These are phyloP conservation scores for Diaporthe nobilis DNA, from an alignment of 2,329 filamentous ascomycete species.

Conservation along the genomic window DNA sequence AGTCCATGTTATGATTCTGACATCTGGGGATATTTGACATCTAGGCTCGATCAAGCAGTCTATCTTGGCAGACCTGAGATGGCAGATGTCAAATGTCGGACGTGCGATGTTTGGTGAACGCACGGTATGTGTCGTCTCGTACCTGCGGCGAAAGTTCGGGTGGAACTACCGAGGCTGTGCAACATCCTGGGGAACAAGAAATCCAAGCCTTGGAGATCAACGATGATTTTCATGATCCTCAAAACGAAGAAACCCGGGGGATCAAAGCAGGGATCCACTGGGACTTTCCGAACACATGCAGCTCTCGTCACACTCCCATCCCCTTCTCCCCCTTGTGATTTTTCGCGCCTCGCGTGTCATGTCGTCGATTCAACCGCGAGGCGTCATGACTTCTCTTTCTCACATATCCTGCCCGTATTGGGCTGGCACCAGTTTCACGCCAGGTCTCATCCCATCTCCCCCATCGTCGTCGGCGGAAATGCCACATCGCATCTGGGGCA, in stretches of 20 bases:
- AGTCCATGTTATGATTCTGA: not conserved
- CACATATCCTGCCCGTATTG: constrained; percentile 12
- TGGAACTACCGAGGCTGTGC: constrained; percentile 5
- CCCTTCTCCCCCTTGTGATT: not conserved
- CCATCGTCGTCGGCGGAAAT: constrained; percentile 4
- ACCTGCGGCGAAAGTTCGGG: constrained; percentile 8
- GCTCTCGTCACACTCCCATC: not conserved
- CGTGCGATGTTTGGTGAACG: not conserved
- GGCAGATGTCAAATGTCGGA: constrained; percentile 18
- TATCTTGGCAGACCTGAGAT: constrained; percentile 24
- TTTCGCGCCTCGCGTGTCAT: not conserved
- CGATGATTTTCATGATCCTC: constrained; percentile 30
- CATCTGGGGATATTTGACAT: not conserved
- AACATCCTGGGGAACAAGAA: not conserved
- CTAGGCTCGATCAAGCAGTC: not conserved
- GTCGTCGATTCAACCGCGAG: not conserved
- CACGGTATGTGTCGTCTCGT: constrained; percentile 18
- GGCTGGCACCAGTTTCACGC: constrained; percentile 33
- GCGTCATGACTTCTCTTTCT: not conserved
- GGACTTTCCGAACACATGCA: not conserved
- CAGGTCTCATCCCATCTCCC: constrained; percentile 33
- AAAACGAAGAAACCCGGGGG: constrained; percentile 15
- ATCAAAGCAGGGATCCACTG: constrained; percentile 13
- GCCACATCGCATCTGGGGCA: not conserved
- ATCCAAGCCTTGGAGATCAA: constrained; percentile 2